phyloP scores from a whole-genome alignment of 1,139 yeast genomes.

The Yamadazyma oceani region DNA sequence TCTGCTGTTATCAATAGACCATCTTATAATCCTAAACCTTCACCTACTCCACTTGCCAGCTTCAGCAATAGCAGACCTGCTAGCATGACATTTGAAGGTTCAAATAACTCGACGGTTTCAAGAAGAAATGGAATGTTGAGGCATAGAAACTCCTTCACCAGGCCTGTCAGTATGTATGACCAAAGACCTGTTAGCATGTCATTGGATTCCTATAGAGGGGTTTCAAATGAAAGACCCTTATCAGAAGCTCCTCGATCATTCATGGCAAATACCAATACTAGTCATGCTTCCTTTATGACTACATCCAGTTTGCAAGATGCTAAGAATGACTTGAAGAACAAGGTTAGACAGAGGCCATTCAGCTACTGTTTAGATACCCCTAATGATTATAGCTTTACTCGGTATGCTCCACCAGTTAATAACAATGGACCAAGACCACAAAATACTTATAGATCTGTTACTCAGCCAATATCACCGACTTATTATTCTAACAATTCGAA shows the following conservation, averaged over 20 bases:
- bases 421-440: conserved; percentile 1
- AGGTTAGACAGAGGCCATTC: conserved; percentile 31
- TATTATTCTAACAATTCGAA: too few species aligned
- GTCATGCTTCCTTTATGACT: conserved; percentile 10
- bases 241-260: conserved; percentile 1
- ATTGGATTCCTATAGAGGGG: conserved; percentile 12
- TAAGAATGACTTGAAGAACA: conserved; percentile 21
- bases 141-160: conserved; percentile 9
- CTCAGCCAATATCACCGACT: conserved; percentile 1
- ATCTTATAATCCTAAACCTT: neutral
- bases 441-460: conserved; percentile 9
- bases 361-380: conserved; percentile 35
- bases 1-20: conserved; percentile 1
- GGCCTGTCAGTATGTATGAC: conserved; percentile 9
- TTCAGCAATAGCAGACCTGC: neutral
- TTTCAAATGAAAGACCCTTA: conserved; percentile 9
- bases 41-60: neutral
- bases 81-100: neutral
- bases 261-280: conserved; percentile 8
- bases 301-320: conserved; percentile 16
- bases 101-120: neutral
- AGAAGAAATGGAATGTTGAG: conserved; percentile 4
- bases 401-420: conserved; percentile 22
- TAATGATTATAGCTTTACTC: conserved; percentile 32
- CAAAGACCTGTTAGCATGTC: conserved; percentile 12